Conservation (phyloP, 495 filamentous ascomycete genomes). For the Cercophora scortea region DNA sequence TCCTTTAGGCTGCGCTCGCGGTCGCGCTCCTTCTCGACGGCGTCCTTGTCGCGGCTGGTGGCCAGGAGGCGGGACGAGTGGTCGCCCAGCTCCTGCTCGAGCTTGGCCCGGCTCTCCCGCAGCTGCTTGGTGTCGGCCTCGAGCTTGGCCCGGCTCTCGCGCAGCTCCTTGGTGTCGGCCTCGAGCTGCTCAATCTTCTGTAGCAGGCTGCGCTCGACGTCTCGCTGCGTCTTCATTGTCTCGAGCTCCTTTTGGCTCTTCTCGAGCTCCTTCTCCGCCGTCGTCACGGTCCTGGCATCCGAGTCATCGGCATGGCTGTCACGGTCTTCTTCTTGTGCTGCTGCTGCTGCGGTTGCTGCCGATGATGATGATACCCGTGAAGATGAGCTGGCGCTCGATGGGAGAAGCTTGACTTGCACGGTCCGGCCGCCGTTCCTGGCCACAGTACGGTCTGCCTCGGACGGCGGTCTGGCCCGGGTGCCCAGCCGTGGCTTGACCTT, state of each 20-base stretch:
- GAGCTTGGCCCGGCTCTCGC: conserved; percentile 24
- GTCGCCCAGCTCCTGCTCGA: conserved; percentile 26
- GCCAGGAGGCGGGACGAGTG: conserved; percentile 9
- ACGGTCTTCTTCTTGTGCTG: too few relatives aligned
- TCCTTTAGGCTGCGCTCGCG: conserved; percentile 15
- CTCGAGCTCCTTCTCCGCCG: conserved; percentile 6
- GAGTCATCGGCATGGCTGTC: too few relatives aligned
- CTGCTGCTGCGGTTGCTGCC: neutral
- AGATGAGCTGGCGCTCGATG: conserved; percentile 2
- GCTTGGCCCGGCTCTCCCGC: conserved; percentile 24
- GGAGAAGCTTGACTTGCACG: conserved; percentile 23
- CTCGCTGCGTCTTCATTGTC: neutral
- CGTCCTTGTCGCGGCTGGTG: conserved; percentile 6
- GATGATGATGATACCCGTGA: neutral
- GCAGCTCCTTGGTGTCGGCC: conserved; percentile 29
- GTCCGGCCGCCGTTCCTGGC: conserved; percentile 23
- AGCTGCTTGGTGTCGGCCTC: conserved; percentile 31
- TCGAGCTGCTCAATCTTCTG: conserved; percentile 35
- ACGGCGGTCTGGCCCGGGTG: conserved; percentile 16
- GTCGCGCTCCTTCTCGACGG: conserved; percentile 25
- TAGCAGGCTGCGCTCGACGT: conserved; percentile 22
- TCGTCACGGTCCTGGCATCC: too few relatives aligned
- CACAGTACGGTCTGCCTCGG: conserved; percentile 15
- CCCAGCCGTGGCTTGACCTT: conserved; percentile 26
- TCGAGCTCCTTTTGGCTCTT: conserved; percentile 10